Evolutionary conservation across 208 protist species (phyloP).

Genomic region (Herpetomonas muscarum): DNA sequence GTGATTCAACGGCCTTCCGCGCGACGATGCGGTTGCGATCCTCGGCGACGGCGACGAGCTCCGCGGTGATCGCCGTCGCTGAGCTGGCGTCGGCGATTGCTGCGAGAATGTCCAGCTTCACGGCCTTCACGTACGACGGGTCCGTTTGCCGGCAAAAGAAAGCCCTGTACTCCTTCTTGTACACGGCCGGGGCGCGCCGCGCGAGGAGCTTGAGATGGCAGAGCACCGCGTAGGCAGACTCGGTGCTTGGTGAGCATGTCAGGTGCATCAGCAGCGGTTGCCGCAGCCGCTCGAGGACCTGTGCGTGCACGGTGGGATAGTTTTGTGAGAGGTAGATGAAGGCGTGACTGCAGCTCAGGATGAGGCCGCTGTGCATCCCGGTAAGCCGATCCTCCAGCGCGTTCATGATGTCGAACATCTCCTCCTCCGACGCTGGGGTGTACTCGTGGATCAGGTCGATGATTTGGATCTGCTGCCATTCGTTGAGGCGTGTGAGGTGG

Average conservation of each 20-base stretch:
- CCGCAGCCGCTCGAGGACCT: conserved; percentile 74
- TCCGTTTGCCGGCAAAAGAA: conserved; percentile 80
- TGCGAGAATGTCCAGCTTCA: conserved; percentile 84
- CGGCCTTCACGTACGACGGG: conserved; percentile 73
- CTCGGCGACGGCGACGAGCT: conserved; percentile 64
- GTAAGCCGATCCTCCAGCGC: conserved; percentile 88
- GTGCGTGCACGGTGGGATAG: conserved; percentile 56
- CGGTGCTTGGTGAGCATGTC: conserved; percentile 35
- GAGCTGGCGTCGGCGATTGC: conserved; percentile 44
- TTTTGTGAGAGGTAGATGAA: conserved; percentile 90
- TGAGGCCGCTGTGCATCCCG: conserved; percentile 82
- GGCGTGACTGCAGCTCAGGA: conserved; percentile 73
- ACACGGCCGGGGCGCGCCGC: conserved; percentile 53
- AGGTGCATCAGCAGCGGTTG: conserved; percentile 81
- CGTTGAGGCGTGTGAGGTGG: conserved; percentile 67
- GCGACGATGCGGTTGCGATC: conserved; percentile 24
- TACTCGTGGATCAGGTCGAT: conserved; percentile 65
- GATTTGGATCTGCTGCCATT: conserved; percentile 86
- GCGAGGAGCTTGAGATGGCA: conserved; percentile 83
- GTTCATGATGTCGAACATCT: conserved; percentile 93
- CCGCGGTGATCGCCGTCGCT: conserved; percentile 53
- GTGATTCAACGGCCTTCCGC: conserved; percentile 22
- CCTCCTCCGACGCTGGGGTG: conserved; percentile 61
- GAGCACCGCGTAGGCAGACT: conserved; percentile 69
- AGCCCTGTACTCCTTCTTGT: conserved; percentile 33